Evolutionary conservation across 768 basidiomycete genomes (phyloP), one percentile per base, ranked within the genome.

Genomic region (Suillus fuscotomentosus): DNA sequence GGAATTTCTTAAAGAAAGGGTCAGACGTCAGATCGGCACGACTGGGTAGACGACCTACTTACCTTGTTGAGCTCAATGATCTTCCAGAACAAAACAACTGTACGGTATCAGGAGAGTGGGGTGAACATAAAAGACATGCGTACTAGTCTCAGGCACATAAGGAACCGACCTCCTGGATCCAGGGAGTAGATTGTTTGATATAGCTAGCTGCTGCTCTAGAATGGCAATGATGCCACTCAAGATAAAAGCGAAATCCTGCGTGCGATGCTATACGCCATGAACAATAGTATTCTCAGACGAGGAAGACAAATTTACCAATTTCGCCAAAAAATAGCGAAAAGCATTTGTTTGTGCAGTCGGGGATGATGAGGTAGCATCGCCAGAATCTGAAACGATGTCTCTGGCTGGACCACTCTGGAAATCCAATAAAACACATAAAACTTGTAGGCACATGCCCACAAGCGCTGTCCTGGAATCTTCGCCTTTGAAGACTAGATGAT

Each of bases 21-120:
- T 22, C 24, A 17, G 64, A 22, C 13, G 20, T 27, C 22, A 70
- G 55, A 17, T 43, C 41, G n/a, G n/a, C n/a, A 39, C 20, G 38
- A 6, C 43, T 5, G 20, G 54, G 41, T 27, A 53, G 50, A 36
- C 15, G 9, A 9, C 48, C 13, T 38, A 67, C 78, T 41, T 50
- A 95, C 95, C 82, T 94, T 97, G 80, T 99, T 99, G 27, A 94
- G 76, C 67, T 98, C 97, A 45, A 97, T 79, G 75, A 94, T 85
- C 77, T 95, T 92, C 96, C 96, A 98, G 59, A 97, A 83, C 63
- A 94, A 80, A 14, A 92, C 80, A 48, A 93, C 92, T 92, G 67
- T 11, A 41, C 51, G n/a, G 31, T 43, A 42, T 68, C 55, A 72
- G 66, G n/a, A 63, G 48, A 59, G 10, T 39, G 27, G 47, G 48